Base-by-base conservation (phyloP, 495 filamentous ascomycete species). In the Penicillium lagena region DNA sequence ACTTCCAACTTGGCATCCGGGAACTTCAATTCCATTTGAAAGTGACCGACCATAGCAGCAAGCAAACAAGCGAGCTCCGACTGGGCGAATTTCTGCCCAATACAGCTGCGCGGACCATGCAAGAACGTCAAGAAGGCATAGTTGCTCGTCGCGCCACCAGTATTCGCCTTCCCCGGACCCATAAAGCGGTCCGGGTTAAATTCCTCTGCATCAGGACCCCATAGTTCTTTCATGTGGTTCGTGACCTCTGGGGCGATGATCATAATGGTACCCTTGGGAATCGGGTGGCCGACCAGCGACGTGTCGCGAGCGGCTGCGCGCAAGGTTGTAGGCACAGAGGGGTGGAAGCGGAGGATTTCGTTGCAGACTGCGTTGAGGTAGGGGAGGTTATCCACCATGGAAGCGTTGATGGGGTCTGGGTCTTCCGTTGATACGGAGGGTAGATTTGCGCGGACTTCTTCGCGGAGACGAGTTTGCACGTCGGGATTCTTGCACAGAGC, bases 131-230 rank as follows among this genome's bases (percentile, higher is more conserved):
- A 76, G 43, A 89, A 88, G 0, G 85, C 81, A 51, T 79, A 80
- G 55, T 87, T 87, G 55, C 76, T 74, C 46, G 67, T 63, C 69
- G 87, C 60, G 54, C 73, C 66, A 59, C 67, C 63, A 60, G 80
- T 58, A 63, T 67, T 67, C 7, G 71, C 64, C 53, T 72, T 36
- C 13, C 71, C 72, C n/a, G 64, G 56, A 14, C 68, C 67, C 67
- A 79, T 65, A 83, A 88, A 96, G 11, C 90, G 73, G 49, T 94
- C 87, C 0, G 90, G 90, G 22, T 78, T 72, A 70, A 94, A 96
- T 27, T 80, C 72, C 39, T 85, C 79, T 8, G 88, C 89, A 47
- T 96, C 87, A 0, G 67, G 49, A 15, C 91, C 90, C 91, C 91
- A 96, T 38, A 93, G 81, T 42, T 81, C 78, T 37, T 68, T 73